Evolutionary conservation across 2,329 filamentous ascomycete species (phyloP), one percentile per base, ranked within the genome.

Genomic region (Aspergillus fischeri): DNA sequence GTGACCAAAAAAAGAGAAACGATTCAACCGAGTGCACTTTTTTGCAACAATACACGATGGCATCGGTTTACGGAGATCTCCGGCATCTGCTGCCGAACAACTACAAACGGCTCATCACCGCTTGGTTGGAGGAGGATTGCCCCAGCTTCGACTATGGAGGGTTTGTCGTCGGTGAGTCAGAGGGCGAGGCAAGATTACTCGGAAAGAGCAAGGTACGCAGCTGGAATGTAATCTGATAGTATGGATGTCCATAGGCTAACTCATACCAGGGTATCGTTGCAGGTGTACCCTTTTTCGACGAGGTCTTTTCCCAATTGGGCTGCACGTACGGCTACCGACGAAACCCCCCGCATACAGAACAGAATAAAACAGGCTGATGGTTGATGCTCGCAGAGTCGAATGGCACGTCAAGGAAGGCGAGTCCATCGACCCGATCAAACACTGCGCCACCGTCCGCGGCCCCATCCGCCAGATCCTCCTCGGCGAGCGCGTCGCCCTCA

Each of bases 81-180:
- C 80, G 83, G 20, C 86, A 96, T 73, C 85, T 97, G 63, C 86
- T 97, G 47, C 92, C 93, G 0, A 84, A 87, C 24, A 89, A 87
- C 62, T 97, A 91, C 86, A 96, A 93, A 73, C 83, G 86, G 51
- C 84, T 87, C 63, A 85, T 97, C 61, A 84, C 87, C 25, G 78
- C 84, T 68, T 99, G 94, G 94, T 88, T 97, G 14, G 90, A 92
- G 69, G 94, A 99, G 77, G 94, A 99, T 78, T 95, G 92, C 3
- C 94, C 94, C 4, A 94, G 91, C 53, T 93, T 96, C 77, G 94
- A 99, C 81, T 97, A 96, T 73, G 94, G 91, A 68, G 94, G 94
- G 59, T 99, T 96, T 75, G 94, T 99, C 6, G 94, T 99, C 25
- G 94, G 94, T 52, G 77, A 79, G 60, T 72, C 73, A 6, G 66